A percentile compares a stretch with the other conserved stretches of the same genome.
Conservation (phyloP, 129 eudicot genomes). For the Ambrosia trifida region DNA sequence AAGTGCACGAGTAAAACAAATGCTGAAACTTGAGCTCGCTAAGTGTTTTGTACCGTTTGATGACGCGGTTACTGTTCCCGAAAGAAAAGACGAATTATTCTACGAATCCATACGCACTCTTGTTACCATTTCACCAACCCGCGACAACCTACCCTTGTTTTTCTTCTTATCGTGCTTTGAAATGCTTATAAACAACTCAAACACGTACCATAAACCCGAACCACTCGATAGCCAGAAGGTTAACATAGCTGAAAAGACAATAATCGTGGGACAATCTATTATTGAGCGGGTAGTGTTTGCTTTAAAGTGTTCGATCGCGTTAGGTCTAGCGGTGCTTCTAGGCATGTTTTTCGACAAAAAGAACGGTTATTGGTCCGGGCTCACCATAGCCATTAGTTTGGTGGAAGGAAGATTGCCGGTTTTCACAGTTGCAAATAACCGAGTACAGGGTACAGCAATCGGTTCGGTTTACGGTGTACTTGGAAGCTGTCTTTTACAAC, state of each 20-base stretch:
- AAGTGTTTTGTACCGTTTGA: constrained; percentile 37
- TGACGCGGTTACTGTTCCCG: constrained; percentile 44
- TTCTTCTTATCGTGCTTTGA: constrained; percentile 62
- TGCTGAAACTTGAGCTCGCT: constrained; percentile 37
- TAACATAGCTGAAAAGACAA: constrained; percentile 11
- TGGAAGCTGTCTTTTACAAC: constrained; percentile 52
- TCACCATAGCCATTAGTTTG: constrained; percentile 76
- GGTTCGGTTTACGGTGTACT: constrained; percentile 78
- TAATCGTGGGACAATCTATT: constrained; percentile 7
- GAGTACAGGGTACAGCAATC: constrained; percentile 82
- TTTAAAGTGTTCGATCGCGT: constrained; percentile 66
- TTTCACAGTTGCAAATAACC: constrained; percentile 61
- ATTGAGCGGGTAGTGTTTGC: constrained; percentile 48
- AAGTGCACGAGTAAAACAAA: constrained; percentile 28
- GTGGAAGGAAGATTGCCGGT: constrained; percentile 52
- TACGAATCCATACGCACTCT: constrained; percentile 33
- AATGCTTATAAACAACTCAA: constrained; percentile 38
- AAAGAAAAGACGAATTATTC: constrained; percentile 33
- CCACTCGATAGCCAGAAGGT: background rate
- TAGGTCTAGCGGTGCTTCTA: constrained; percentile 63
- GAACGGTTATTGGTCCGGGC: constrained; percentile 86
- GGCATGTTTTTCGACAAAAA: constrained; percentile 62
- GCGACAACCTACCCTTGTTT: constrained; percentile 33
- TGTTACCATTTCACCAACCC: constrained; percentile 21
- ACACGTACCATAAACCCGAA: constrained; percentile 20